Conservation (phyloP, 1,284 basidiomycete genomes). For the Mrakiaceae sp. region DNA sequence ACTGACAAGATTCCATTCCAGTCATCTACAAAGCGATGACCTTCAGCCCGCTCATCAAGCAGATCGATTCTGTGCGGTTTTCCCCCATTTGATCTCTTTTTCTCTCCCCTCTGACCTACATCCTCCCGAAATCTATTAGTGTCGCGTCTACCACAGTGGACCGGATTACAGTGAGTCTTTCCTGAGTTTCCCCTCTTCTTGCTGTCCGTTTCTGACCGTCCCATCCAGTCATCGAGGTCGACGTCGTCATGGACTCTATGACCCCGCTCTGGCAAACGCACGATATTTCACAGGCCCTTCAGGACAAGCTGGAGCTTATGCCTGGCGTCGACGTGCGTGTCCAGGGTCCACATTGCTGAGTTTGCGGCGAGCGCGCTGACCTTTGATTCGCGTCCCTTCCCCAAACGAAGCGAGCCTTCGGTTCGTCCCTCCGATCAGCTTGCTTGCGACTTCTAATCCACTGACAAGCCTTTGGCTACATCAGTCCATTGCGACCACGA, state of each 20-base stretch:
- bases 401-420: conserved; percentile 14
- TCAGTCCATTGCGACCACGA: conserved; percentile 85
- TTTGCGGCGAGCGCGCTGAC: background rate
- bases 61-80: conserved; percentile 46
- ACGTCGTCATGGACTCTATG: conserved; percentile 81
- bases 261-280: conserved; percentile 87
- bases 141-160: conserved; percentile 57
- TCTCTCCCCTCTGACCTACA: no score
- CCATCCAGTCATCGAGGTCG: background rate
- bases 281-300: conserved; percentile 79
- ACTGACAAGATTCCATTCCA: conserved; percentile 37
- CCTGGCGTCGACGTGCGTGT: conserved; percentile 70
- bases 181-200: conserved; percentile 58
- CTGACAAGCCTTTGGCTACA: conserved; percentile 9
- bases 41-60: conserved; percentile 72
- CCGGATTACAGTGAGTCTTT: conserved; percentile 55
- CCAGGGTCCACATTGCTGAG: background rate
- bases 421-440: background rate
- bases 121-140: no score
- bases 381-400: background rate
- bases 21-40: conserved; percentile 47
- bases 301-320: conserved; percentile 85
- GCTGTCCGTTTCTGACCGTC: background rate
- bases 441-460: no score
- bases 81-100: no score